Evolutionary conservation across 2,329 filamentous ascomycete species (phyloP).

Genomic region (Fusarium pseudograminearum): DNA sequence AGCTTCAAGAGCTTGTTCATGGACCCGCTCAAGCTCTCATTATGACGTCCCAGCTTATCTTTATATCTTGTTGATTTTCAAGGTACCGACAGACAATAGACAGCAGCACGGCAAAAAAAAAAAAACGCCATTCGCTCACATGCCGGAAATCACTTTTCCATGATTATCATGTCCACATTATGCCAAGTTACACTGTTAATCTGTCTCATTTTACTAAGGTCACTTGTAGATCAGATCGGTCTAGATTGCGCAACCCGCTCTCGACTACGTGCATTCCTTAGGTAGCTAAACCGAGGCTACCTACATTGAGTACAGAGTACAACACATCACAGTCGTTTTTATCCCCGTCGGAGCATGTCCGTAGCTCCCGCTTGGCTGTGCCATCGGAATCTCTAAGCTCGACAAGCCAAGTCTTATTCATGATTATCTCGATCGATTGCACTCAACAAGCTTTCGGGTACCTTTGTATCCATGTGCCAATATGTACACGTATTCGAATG

Average conservation of each 20-base stretch:
- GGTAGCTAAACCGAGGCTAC: not conserved
- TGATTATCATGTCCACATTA: not conserved
- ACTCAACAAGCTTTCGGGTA: constrained; percentile 5
- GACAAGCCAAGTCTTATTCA: not conserved
- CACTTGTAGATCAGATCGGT: constrained; percentile 18
- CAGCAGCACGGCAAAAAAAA: not conserved
- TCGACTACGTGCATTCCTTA: not conserved
- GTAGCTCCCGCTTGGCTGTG: constrained; percentile 22
- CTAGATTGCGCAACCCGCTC: not conserved
- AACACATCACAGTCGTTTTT: constrained; percentile 14
- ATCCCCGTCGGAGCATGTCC: constrained; percentile 16
- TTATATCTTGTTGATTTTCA: not conserved
- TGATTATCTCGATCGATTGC: constrained; percentile 9
- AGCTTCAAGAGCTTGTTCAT: not conserved
- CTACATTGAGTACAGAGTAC: not conserved
- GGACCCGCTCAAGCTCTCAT: constrained; percentile 18
- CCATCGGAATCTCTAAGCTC: constrained; percentile 12
- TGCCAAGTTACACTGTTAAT: not conserved
- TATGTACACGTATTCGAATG: not conserved
- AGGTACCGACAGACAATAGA: not conserved
- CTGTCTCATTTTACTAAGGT: not conserved
- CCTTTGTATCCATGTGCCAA: constrained; percentile 16
- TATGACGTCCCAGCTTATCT: constrained; percentile 9
- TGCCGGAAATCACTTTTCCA: constrained; percentile 13
- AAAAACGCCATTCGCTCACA: constrained; percentile 3